Evolutionary conservation across 192 early-diverging fungal genomes (phyloP).

Genomic region (Podila epigama): DNA sequence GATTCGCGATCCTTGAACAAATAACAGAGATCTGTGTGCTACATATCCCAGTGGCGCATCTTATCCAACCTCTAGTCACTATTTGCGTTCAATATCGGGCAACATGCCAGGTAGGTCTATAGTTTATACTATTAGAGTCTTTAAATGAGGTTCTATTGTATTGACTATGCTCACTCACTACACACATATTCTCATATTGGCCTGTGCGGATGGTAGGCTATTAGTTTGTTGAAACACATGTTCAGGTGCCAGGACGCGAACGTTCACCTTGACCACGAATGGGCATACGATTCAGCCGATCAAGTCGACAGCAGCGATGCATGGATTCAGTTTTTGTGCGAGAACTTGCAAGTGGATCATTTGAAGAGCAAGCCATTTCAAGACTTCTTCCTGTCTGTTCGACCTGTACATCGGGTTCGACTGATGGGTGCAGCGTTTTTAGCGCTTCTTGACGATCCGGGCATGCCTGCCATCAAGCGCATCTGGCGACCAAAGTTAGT

Average conservation of each 20-base stretch:
- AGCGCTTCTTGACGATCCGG: not conserved
- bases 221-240: slow-evolving; percentile 19
- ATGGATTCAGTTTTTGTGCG: slow-evolving; percentile 10
- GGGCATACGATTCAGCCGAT: slow-evolving; percentile 21
- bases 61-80: slow-evolving; percentile 20
- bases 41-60: slow-evolving; percentile 12
- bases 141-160: not conserved
- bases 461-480: not conserved
- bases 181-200: too few species aligned
- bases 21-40: slow-evolving; percentile 9
- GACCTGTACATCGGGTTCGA: slow-evolving; percentile 10
- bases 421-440: slow-evolving; percentile 15
- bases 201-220: not conserved
- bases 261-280: slow-evolving; percentile 22
- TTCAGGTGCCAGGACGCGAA: not conserved
- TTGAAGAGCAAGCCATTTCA: slow-evolving; percentile 1
- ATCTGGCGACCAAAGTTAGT: not conserved
- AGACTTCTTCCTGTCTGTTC: not conserved
- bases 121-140: not conserved
- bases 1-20: slow-evolving; percentile 40
- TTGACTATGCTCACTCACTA: not conserved
- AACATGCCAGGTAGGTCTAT: slow-evolving; percentile 4
- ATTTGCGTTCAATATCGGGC: slow-evolving; percentile 28
- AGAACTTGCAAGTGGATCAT: not conserved
- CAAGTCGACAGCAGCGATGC: slow-evolving; percentile 5